Base-by-base conservation (phyloP, 1,284 basidiomycete genomes). In the Coniophora puteana region DNA sequence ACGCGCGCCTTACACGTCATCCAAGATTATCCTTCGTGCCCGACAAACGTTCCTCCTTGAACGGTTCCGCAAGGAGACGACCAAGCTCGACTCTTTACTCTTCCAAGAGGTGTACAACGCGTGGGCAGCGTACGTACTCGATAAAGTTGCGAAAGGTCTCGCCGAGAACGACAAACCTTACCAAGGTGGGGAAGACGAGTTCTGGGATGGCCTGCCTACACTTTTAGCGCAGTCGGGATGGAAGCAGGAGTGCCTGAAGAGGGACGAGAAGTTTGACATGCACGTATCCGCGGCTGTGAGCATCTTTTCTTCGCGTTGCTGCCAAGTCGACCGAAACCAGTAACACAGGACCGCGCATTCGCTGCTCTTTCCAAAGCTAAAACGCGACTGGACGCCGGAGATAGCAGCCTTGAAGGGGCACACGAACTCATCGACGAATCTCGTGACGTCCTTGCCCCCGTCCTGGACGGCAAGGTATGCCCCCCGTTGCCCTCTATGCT, bases 231-330 rank as follows among this genome's bases (percentile, higher is more conserved):
- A 68, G 52, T 69, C 78, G 59, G 69, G 77, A 46, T 91, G 84
- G 82, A 85, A 79, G 50, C 71, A 74, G 38, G 80, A 83, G 44
- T 81, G 82, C 52, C 58, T 86, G 53, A 79, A 75, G 54, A 76
- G 80, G 52, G 87, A 94, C 51, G 93, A 95, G 65, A 95, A 94
- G 63, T 94, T 94, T 57, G 80, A 84, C 35, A 88, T 96, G 88
- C 74, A 93, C 65, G 75, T 91, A 52, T 69, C 78, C 22, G 76
- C 84, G 47, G 76, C 93, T 53, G 85, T 86, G 54, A 56, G 82
- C 68, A 40, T 21, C 34, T 17, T 31, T 8, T 29, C 25, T 20
- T 16, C 8, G 14, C 14, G 17, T 47, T 36, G 40, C 41, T 47
- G 36, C 30, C 17, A 46, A 41, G 48, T 45, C 34, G 23, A 40